A percentile compares a stretch with the other conserved stretches of the same genome.
Evolutionary conservation across 208 protist species (phyloP).

Genomic region (Leishmania aethiopica): DNA sequence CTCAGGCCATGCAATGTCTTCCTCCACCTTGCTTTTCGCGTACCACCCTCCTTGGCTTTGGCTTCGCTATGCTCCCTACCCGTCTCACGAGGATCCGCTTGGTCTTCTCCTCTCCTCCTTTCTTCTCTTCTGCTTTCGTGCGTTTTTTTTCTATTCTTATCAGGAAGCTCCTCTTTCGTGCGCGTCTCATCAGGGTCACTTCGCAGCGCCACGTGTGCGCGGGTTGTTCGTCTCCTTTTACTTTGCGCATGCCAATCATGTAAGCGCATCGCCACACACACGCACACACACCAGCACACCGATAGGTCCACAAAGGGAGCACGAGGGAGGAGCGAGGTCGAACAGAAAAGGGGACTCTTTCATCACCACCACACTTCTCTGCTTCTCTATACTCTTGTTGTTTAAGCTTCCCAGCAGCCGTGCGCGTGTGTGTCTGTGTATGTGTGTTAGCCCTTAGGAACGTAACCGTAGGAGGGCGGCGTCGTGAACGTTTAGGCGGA

Average conservation of each 20-base stretch:
- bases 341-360: neutral
- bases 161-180: neutral
- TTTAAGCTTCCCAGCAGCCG: neutral
- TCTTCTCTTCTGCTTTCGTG: neutral
- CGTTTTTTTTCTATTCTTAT: neutral
- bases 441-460: neutral
- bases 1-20: neutral
- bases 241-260: neutral
- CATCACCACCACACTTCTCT: neutral
- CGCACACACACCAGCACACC: neutral
- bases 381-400: neutral
- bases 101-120: neutral
- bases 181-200: neutral
- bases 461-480: neutral
- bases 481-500: neutral
- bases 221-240: neutral
- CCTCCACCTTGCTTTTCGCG: neutral
- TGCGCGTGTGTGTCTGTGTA: neutral
- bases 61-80: neutral
- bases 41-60: neutral
- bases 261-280: neutral
- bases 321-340: neutral
- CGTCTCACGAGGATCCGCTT: neutral
- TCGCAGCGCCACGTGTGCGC: neutral
- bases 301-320: neutral